Evolutionary conservation across 2,329 filamentous ascomycete genomes (phyloP), one percentile per base, ranked within the genome.

Genomic region (Ophiosphaerella herpotricha): DNA sequence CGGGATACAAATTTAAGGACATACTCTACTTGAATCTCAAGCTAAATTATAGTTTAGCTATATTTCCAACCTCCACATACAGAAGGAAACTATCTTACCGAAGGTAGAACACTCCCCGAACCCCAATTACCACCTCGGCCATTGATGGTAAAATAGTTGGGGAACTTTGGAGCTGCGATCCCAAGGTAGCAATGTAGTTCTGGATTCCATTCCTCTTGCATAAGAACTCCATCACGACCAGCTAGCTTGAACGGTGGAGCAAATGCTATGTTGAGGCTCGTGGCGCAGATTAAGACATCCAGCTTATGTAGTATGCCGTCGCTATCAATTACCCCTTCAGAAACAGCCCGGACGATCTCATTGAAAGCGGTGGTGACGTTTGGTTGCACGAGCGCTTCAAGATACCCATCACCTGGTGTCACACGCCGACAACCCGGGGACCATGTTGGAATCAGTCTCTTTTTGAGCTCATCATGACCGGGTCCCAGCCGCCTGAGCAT

Each of bases 361-460:
- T 51, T 59, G 29, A 64, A 65, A 9, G 70, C 57, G 7, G 61
- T 60, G 0, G 50, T 57, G 2, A 70, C 67, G 31, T 71, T 71
- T 29, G 64, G 57, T 24, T 67, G 57, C 2, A 66, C 62, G 4
- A 70, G 44, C 5, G 67, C 66, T 40, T 70, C 66, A 13, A 71
- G 61, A 45, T 67, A 71, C 8, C 68, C 67, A 21, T 69, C 67
- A 8, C 66, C 67, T 1, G 68, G 67, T 2, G 66, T 67, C 21
- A 70, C 67, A 32, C 67, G 54, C 24, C 68, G 57, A 43, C 68
- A 71, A 11, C 80, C 79, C 5, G 76, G 74, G 2, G 72, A 68
- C 68, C 77, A 82, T 26, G 75, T 76, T 1, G 77, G 78, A 39
- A 80, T 78, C 39, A 81, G 74, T 46, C 74, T 73, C 14, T 77